Percentiles rank a stretch among this genome's conserved stretches.
These are phyloP conservation scores for Pseudognaphalium luteoalbum DNA, from an alignment of 129 eudicot species.

Conservation along the genomic window DNA sequence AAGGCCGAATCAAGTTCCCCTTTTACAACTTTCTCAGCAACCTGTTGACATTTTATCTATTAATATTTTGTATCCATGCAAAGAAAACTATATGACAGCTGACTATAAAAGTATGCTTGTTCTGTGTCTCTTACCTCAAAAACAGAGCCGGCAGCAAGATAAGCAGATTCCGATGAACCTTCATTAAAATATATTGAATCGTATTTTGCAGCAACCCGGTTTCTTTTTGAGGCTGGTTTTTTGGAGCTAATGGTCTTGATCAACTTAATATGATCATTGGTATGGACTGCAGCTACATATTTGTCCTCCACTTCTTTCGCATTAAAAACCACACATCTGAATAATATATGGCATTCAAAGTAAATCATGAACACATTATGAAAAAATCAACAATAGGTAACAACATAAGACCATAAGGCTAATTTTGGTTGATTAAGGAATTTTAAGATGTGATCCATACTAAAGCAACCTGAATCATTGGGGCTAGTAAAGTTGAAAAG, in stretches of 20 bases:
- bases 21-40: constrained; percentile 80
- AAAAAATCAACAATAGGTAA: too few species aligned
- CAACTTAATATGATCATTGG: constrained; percentile 59
- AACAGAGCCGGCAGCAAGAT: constrained; percentile 95
- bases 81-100: not conserved
- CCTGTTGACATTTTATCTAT: constrained; percentile 37
- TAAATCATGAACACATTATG: too few species aligned
- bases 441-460: too few species aligned
- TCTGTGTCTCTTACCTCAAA: constrained; percentile 53
- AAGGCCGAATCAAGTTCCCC: constrained; percentile 87
- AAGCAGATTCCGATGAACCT: constrained; percentile 94
- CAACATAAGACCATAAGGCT: too few species aligned
- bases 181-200: constrained; percentile 84
- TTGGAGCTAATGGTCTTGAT: constrained; percentile 70
- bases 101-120: not conserved
- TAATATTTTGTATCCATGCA: too few species aligned
- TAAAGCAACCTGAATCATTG: too few species aligned
- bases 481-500: too few species aligned
- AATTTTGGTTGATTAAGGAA: too few species aligned
- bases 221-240: constrained; percentile 39
- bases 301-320: constrained; percentile 74
- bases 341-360: too few species aligned
- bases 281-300: constrained; percentile 74
- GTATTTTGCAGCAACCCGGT: constrained; percentile 51
- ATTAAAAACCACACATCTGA: constrained; percentile 68